These are phyloP conservation scores for Penicillium sp. DNA, from an alignment of 2,329 filamentous ascomycete genomes.

Conservation along the genomic window DNA sequence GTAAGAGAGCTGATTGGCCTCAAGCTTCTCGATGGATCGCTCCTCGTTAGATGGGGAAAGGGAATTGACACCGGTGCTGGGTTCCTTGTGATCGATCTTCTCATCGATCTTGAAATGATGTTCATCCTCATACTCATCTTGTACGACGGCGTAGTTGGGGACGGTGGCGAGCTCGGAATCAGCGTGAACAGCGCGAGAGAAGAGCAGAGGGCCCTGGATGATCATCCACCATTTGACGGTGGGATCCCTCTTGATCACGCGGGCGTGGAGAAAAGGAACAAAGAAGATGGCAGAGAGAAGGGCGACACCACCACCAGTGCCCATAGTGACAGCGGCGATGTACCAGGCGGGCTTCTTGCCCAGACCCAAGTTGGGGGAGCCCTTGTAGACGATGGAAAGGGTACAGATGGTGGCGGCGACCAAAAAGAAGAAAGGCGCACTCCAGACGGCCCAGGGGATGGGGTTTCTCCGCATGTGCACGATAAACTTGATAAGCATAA, in stretches of 20 bases:
- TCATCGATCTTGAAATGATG: conserved; percentile 32
- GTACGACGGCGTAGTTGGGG: conserved; percentile 75
- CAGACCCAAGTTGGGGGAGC: conserved; percentile 66
- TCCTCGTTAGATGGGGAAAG: conserved; percentile 31
- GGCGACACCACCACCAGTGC: conserved; percentile 60
- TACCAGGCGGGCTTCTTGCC: conserved; percentile 62
- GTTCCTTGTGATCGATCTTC: conserved; percentile 12
- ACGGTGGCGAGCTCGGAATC: conserved; percentile 58
- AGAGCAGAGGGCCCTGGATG: conserved; percentile 63
- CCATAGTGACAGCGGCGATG: conserved; percentile 65
- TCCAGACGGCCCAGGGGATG: conserved; percentile 69
- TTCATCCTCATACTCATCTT: conserved; percentile 58
- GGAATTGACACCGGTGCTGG: conserved; percentile 18
- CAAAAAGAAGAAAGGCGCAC: conserved; percentile 74
- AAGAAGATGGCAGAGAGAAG: conserved; percentile 67
- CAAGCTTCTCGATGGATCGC: conserved; percentile 45
- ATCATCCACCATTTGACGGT: conserved; percentile 64
- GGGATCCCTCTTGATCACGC: conserved; percentile 67
- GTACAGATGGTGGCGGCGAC: conserved; percentile 72
- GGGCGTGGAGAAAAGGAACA: conserved; percentile 66
- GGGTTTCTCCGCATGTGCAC: conserved; percentile 72
- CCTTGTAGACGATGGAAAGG: conserved; percentile 78
- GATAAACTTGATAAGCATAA: conserved; percentile 69
- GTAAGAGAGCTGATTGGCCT: conserved; percentile 58
- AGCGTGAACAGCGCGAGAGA: conserved; percentile 57